phyloP scores from a whole-genome alignment of 2,329 filamentous ascomycete species.

The Colletotrichum orbiculare region DNA sequence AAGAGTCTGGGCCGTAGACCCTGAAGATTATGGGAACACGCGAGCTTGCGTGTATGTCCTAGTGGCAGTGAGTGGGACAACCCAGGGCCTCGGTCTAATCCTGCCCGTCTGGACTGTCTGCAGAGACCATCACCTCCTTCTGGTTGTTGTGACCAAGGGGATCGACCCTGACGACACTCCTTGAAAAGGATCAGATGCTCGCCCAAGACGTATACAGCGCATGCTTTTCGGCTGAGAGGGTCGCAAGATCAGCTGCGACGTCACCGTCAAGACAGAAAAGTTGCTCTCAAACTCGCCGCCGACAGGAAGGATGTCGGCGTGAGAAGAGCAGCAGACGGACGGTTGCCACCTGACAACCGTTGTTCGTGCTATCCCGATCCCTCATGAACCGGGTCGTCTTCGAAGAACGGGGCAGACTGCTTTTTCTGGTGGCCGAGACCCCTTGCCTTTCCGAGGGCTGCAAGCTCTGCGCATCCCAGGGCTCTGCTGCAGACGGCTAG shows the following conservation, averaged over 20 bases:
- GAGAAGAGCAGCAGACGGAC: neutral
- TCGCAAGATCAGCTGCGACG: no score
- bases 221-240: no score
- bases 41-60: neutral
- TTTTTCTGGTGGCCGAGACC: constrained; percentile 11
- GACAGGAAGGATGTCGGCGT: neutral
- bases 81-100: no score
- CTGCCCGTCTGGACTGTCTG: no score
- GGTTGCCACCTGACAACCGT: neutral
- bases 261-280: no score
- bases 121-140: no score
- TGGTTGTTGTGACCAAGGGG: no score
- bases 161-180: no score
- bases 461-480: neutral
- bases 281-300: neutral
- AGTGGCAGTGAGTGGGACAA: neutral
- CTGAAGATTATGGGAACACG: neutral
- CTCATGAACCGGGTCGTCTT: neutral
- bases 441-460: no score
- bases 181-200: no score
- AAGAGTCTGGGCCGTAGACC: constrained; percentile 8
- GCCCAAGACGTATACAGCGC: no score
- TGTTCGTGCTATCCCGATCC: neutral
- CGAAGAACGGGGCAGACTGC: constrained; percentile 15
- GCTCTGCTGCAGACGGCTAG: neutral